Evolutionary conservation across 2,329 filamentous ascomycete species (phyloP), one percentile per base, ranked within the genome.

Genomic region (Alternaria ethzedia): DNA sequence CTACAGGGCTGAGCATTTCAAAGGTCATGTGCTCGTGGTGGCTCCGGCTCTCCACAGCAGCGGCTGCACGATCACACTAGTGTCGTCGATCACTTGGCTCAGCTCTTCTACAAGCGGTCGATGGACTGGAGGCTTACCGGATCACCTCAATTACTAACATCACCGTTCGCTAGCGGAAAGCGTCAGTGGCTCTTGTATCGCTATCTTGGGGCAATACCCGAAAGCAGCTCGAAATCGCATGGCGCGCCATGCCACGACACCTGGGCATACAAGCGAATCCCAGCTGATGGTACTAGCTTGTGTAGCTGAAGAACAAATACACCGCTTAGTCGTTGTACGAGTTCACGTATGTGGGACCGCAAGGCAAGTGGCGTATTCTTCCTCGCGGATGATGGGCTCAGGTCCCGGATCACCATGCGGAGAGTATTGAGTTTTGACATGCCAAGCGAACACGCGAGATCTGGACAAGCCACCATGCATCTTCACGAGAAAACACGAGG

Each of bases 381-480:
- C n/a, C n/a, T 46, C 30, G 43, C 54, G 12, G 8, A 21, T 25
- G 23, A 25, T 57, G 43, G 44, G 12, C 45, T 50, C n/a, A 54
- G 44, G 17, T 51, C 9, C 15, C 17, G 32, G 44, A 59, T 49
- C 44, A 25, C 20, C 57, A 63, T 49, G 41, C 59, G 41, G 23
- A 47, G 41, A 52, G 13, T 47, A 59, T 50, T 54, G 56, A 47
- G 25, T 55, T 49, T 20, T 63, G 50, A 23, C 20, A 45, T 63
- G 44, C 56, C 50, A 59, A 55, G 51, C 32, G 15, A 47, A 17
- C 46, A 63, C 11, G 50, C 50, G 43, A 54, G 57, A 43, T 41
- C 47, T 49, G 17, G 50, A 17, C 32, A 54, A 54, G 62, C 54
- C 58, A 61, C 54, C 17, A 54, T 55, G 25, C 62, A 57, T n/a